Evolutionary conservation across 1,284 basidiomycete genomes (phyloP).

Genomic region (Puccinia hordei): DNA sequence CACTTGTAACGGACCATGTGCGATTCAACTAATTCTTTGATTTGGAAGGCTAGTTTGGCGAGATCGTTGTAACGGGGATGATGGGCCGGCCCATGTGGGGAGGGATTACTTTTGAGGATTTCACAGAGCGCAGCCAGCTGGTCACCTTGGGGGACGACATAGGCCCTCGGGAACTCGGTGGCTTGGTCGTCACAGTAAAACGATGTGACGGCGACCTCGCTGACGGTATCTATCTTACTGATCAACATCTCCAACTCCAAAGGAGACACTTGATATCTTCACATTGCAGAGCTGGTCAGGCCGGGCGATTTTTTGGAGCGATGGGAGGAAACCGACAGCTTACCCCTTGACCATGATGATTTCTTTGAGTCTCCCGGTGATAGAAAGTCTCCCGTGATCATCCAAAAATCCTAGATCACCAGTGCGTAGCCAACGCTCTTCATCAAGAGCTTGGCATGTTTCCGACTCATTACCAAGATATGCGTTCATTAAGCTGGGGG

Average conservation of each 20-base stretch:
- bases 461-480: conserved; percentile 59
- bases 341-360: conserved; percentile 58
- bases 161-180: conserved; percentile 59
- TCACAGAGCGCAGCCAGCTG: conserved; percentile 17
- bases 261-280: conserved; percentile 58
- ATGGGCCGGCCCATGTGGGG: background rate
- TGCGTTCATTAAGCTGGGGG: conserved; percentile 55
- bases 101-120: background rate
- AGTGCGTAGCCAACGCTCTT: conserved; percentile 55
- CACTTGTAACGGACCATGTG: conserved; percentile 58
- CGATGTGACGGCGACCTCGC: conserved; percentile 57
- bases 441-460: conserved; percentile 55
- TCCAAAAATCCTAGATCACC: conserved; percentile 58
- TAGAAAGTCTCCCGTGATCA: conserved; percentile 53
- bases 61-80: conserved; percentile 16
- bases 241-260: conserved; percentile 58
- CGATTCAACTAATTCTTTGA: conserved; percentile 56
- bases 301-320: background rate
- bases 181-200: conserved; percentile 53
- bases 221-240: conserved; percentile 55
- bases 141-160: conserved; percentile 56
- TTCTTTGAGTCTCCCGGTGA: conserved; percentile 57
- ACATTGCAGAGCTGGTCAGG: background rate
- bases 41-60: conserved; percentile 53
- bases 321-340: background rate